Conservation (phyloP, 2,329 filamentous ascomycete species). For the Biscogniauxia marginata region DNA sequence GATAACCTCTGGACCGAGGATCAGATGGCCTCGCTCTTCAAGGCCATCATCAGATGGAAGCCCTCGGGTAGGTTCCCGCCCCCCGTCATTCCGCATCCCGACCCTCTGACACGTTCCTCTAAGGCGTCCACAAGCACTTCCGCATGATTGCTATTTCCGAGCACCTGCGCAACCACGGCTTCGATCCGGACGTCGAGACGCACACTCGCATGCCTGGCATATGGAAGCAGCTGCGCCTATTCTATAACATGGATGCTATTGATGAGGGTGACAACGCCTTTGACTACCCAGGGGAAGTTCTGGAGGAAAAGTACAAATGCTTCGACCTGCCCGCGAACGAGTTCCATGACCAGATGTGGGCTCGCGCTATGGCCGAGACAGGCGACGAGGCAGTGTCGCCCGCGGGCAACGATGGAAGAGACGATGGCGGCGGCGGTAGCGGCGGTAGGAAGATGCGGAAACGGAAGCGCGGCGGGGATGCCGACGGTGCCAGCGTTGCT, state of each 20-base stretch:
- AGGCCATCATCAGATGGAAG: constrained; percentile 91
- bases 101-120: constrained; percentile 6
- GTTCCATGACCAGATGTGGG: constrained; percentile 48
- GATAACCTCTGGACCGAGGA: constrained; percentile 91
- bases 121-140: constrained; percentile 92
- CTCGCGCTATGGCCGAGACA: constrained; percentile 42
- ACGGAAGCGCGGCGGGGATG: constrained; percentile 42
- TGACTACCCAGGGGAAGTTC: constrained; percentile 36
- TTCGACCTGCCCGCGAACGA: constrained; percentile 59
- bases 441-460: constrained; percentile 37
- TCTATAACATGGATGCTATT: constrained; percentile 83
- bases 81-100: constrained; percentile 1
- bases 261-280: constrained; percentile 75
- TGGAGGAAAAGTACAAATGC: constrained; percentile 51
- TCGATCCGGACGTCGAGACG: constrained; percentile 64
- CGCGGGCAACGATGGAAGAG: constrained; percentile 40
- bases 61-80: constrained; percentile 68
- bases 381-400: constrained; percentile 51
- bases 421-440: constrained; percentile 37
- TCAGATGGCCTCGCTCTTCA: constrained; percentile 89
- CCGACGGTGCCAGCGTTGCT: constrained; percentile 43
- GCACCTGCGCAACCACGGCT: constrained; percentile 76
- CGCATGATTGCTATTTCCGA: constrained; percentile 85
- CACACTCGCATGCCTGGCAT: constrained; percentile 91
- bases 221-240: constrained; percentile 79